phyloP scores from a whole-genome alignment of 140 eudicot genomes.

The Bidens hawaiensis region DNA sequence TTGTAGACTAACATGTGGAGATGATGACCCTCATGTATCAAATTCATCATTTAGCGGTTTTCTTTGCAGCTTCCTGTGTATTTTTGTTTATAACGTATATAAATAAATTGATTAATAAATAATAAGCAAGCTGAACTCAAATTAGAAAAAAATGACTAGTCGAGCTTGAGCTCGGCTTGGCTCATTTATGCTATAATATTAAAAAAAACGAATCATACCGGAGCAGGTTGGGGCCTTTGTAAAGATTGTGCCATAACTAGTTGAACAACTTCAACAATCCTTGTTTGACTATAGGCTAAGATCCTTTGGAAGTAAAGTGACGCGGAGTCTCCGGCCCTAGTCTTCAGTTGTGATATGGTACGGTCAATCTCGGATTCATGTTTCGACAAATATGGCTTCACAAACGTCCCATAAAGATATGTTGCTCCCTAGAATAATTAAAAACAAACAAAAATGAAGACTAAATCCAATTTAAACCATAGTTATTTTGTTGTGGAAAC shows the following conservation, averaged over 20 bases:
- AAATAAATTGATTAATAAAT: no score
- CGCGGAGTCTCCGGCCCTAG: slow-evolving; percentile 78
- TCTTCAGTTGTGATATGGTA: slow-evolving; percentile 63
- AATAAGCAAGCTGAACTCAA: no score
- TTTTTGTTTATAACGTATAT: no score
- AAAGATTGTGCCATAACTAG: slow-evolving; percentile 66
- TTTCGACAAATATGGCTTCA: slow-evolving; percentile 63
- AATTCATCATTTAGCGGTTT: slow-evolving; percentile 16
- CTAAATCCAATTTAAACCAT: neutral
- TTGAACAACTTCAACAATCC: slow-evolving; percentile 67
- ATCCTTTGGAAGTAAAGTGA: slow-evolving; percentile 50
- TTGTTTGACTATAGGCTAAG: slow-evolving; percentile 57
- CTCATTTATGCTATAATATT: no score
- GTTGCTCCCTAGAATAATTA: slow-evolving; percentile 64
- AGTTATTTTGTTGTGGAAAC: neutral
- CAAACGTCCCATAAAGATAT: slow-evolving; percentile 58
- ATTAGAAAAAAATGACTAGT: no score
- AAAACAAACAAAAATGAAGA: neutral
- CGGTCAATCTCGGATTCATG: slow-evolving; percentile 89
- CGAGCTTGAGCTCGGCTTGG: no score
- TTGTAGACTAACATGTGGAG: slow-evolving; percentile 25
- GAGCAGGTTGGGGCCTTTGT: slow-evolving; percentile 58
- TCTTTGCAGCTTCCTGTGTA: slow-evolving; percentile 19
- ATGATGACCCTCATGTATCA: slow-evolving; percentile 4
- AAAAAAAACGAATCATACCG: slow-evolving; percentile 30